Conservation (phyloP, 1,139 yeast species). For the Suhomyces ambrosiae region DNA sequence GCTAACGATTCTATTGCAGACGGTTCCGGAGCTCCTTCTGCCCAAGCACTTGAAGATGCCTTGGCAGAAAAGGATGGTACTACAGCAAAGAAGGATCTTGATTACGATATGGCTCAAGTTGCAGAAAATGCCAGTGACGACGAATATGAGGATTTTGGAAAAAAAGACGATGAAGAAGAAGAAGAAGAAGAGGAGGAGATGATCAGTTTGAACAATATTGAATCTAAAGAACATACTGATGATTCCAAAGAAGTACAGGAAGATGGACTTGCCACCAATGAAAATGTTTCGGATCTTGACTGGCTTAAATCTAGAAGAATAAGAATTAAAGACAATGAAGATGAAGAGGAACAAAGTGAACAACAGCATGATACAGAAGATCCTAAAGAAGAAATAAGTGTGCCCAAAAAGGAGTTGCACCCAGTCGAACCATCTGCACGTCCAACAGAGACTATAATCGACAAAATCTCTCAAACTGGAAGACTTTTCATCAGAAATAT, state of each 20-base stretch:
- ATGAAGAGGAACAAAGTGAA: constrained; percentile 13
- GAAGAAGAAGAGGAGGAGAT: constrained; percentile 26
- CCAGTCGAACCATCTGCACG: constrained; percentile 7
- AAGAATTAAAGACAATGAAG: constrained; percentile 52
- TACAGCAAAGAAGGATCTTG: constrained; percentile 10
- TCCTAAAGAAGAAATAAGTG: too few species aligned
- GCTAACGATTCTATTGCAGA: constrained; percentile 68
- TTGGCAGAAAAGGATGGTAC: constrained; percentile 29
- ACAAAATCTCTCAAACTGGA: constrained; percentile 67
- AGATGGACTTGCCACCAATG: constrained; percentile 48
- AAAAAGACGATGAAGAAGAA: constrained; percentile 21
- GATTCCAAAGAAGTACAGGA: constrained; percentile 19
- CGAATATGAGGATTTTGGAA: constrained; percentile 60
- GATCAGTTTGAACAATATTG: constrained; percentile 21
- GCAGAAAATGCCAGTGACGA: constrained; percentile 62
- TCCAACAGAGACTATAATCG: constrained; percentile 19
- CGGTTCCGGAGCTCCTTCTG: constrained; percentile 53
- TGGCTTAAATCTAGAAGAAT: constrained; percentile 83
- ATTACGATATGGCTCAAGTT: constrained; percentile 30
- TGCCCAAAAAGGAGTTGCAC: constrained; percentile 7
- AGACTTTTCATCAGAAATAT: constrained; percentile 88
- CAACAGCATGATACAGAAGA: constrained; percentile 18
- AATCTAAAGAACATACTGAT: too few species aligned
- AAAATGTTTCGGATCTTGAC: constrained; percentile 73
- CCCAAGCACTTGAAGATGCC: constrained; percentile 44